phyloP scores from a whole-genome alignment of 345 rosid genomes.

The Citrus sinensis region DVS_A1.0 CM039164.1:19296501-19297000 shows the following conservation, averaged over 20 bases:
- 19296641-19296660: neutral
- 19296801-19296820: no score
- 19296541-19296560: neutral
- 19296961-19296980: no score
- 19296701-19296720: neutral
- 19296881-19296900: no score
- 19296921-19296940: no score
- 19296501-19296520: neutral
- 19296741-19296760: neutral
- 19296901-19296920: no score
- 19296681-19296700: neutral
- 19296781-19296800: neutral
- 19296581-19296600: neutral
- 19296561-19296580: neutral
- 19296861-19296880: no score
- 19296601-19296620: neutral
- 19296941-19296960: no score
- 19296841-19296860: no score
- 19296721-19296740: neutral
- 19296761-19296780: neutral
- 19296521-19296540: neutral
- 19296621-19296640: neutral
- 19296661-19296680: neutral
- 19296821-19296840: no score
- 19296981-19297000: no score